A percentile compares a stretch with the other conserved stretches of the same genome.
phyloP scores from a whole-genome alignment of 2,329 filamentous ascomycete species.

The Chrysoporthe puriensis region DNA sequence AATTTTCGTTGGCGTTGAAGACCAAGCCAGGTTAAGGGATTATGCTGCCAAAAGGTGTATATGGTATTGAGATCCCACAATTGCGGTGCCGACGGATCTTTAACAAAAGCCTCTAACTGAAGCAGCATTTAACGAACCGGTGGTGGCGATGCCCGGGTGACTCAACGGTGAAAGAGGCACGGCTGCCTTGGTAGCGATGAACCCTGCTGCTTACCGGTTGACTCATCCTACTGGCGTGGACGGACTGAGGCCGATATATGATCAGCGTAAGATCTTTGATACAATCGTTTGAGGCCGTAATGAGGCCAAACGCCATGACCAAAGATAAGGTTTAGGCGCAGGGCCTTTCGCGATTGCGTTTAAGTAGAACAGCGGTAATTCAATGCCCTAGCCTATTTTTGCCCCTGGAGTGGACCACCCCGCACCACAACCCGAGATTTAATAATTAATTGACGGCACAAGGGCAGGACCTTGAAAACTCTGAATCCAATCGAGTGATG shows the following conservation, averaged over 20 bases:
- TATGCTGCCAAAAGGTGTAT: neutral
- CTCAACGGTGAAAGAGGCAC: conserved; percentile 1
- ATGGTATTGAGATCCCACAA: neutral
- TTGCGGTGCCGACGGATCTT: neutral
- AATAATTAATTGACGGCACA: no score
- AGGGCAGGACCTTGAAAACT: no score
- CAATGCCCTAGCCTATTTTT: no score
- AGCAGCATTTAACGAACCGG: no score
- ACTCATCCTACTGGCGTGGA: conserved; percentile 3
- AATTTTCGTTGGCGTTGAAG: no score
- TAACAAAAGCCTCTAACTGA: neutral
- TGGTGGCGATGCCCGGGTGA: neutral
- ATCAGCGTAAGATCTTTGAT: neutral
- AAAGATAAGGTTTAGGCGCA: no score
- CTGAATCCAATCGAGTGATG: no score
- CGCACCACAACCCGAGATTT: no score
- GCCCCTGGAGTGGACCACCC: no score
- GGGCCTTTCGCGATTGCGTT: no score
- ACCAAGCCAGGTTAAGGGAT: neutral
- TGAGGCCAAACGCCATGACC: neutral
- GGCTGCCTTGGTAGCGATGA: conserved; percentile 12
- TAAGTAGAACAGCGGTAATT: no score
- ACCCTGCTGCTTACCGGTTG: conserved; percentile 3
- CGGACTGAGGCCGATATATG: conserved; percentile 3
- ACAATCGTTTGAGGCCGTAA: no score